These are phyloP conservation scores for Scutellaria galericulata DNA, from an alignment of 257 asterid species.

Conservation along the genomic window DNA sequence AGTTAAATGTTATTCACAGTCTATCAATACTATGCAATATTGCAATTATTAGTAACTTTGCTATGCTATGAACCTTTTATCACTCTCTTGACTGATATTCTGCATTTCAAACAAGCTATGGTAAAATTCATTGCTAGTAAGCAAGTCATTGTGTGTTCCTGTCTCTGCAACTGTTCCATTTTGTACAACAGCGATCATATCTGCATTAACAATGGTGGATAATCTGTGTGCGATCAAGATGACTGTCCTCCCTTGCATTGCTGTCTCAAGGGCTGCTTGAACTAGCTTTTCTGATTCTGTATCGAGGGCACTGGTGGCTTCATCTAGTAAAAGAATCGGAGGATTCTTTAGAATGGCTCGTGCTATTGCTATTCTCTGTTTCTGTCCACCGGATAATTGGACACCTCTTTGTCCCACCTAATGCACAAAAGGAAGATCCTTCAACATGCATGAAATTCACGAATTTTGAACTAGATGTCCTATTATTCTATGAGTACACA, in stretches of 20 bases:
- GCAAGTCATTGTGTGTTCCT: conserved; percentile 63
- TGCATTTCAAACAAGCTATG: conserved; percentile 67
- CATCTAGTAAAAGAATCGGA: conserved; percentile 81
- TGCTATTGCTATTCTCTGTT: conserved; percentile 91
- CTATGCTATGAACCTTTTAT: conserved; percentile 48
- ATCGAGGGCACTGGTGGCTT: conserved; percentile 94
- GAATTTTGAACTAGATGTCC: conserved; percentile 6
- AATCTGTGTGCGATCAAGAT: conserved; percentile 80
- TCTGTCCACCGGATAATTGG: conserved; percentile 92
- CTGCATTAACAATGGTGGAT: conserved; percentile 83
- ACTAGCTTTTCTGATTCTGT: conserved; percentile 86
- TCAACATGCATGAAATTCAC: conserved; percentile 22
- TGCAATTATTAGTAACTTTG: conserved; percentile 8
- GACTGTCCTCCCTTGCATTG: conserved; percentile 81
- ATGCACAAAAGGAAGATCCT: conserved; percentile 31
- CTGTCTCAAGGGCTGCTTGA: conserved; percentile 80
- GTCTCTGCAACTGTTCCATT: conserved; percentile 63
- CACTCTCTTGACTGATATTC: conserved; percentile 56
- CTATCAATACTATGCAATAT: neutral
- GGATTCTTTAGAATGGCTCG: conserved; percentile 80
- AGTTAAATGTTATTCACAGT: conserved; percentile 27
- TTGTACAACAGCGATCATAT: conserved; percentile 66
- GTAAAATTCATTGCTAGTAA: conserved; percentile 55
- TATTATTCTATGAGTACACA: neutral
- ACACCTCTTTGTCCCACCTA: conserved; percentile 88